These are phyloP conservation scores for Stereocaulon alpinum DNA, from an alignment of 495 filamentous ascomycete genomes.

Conservation along the genomic window DNA sequence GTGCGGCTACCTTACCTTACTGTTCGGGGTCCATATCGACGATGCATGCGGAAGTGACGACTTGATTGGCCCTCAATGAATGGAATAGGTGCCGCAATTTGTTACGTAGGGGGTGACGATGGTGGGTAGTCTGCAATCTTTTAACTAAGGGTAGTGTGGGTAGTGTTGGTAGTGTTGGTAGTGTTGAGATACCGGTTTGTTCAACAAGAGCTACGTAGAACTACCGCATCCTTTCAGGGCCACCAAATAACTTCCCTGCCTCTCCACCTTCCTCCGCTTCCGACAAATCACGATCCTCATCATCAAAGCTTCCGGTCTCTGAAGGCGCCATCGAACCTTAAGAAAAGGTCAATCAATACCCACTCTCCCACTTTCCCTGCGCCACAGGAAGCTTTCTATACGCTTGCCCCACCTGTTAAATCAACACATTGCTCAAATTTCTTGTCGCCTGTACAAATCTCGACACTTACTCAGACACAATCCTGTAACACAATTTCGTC, in stretches of 20 bases:
- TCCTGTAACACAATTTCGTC: neutral
- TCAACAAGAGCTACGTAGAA: conserved; percentile 5
- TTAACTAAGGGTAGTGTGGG: neutral
- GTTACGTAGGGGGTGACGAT: neutral
- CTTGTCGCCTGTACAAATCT: neutral
- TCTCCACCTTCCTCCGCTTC: neutral
- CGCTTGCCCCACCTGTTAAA: neutral
- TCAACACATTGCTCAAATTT: neutral
- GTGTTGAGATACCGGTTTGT: conserved; percentile 6
- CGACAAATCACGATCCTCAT: neutral
- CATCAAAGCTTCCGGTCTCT: neutral
- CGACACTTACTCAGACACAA: no score
- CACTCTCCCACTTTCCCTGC: neutral
- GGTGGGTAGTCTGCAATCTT: neutral
- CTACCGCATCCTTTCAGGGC: neutral
- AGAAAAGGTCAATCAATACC: conserved; percentile 1
- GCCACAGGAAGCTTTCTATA: conserved; percentile 1
- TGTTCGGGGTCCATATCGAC: neutral
- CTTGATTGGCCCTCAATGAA: neutral
- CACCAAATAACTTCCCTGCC: neutral
- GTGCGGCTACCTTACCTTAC: neutral
- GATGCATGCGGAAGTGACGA: neutral
- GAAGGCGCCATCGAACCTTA: neutral
- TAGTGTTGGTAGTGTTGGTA: no score
- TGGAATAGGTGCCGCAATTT: neutral